Base-by-base conservation (phyloP, 257 asterid genomes). In the Plectranthus barbatus region DNA sequence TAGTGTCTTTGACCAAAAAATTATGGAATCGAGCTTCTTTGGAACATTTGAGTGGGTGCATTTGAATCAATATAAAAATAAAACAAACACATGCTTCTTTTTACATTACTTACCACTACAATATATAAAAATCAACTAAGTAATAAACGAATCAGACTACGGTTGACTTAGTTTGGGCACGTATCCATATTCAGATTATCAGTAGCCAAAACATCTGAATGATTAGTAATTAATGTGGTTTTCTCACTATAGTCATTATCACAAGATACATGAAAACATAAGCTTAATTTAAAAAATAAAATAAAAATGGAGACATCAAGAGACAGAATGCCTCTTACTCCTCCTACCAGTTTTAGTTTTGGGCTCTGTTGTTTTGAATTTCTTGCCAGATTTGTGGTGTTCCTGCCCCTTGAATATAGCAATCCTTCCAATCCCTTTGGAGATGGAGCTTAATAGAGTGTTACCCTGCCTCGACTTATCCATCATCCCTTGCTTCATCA, bases 401-500 rank as follows among this genome's bases (percentile, higher is more conserved):
- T 69, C 70, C 20, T 78, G 66, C 9, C 33, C 69, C 44, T 77
- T 75, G 56, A 84, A 83, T 64, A 85, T 79, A 1, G 81, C 84
- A 8, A 85, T 56, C 48, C 80, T 80, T 39, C 85, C 86, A 17
- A 82, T 76, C 26, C 93, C 94, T 70, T 53, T 83, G 17, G 90
- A 85, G 58, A 85, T 78, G 29, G 94, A 83, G 53, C 81, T 80
- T n/a, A 79, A 54, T 71, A 77, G 50, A 4, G 80, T 81, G 46
- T 42, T 83, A 13, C 85, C 84, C 1, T 81, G 82, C 17, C 80
- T 74, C 6, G 83, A 70, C 50, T 81, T 83, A 23, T 79, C 83
- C 80, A 79, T 71, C 87, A 85, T 86, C 69, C 88, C 87, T 54
- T 85, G 83, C 61, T 83, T 83, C 87, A 85, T 85, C 42, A 61